Evolutionary conservation across 768 basidiomycete species (phyloP), one percentile per base, ranked within the genome.

Genomic region (Tylopilus vinaceipallidus): DNA sequence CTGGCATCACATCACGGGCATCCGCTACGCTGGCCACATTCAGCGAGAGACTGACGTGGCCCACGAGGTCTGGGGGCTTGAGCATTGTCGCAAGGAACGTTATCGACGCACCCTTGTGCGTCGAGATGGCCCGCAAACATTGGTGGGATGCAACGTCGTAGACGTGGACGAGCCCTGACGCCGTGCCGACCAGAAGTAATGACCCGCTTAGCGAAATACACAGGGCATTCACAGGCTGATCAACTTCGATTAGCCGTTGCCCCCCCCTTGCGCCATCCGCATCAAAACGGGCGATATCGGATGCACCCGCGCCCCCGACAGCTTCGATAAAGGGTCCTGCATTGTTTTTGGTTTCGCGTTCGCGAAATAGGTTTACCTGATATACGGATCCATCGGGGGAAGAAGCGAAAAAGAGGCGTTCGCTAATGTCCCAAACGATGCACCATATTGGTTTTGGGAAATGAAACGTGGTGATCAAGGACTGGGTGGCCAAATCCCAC

Each of bases 141-240:
- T 98, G 95, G 61, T 94, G 91, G 0, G 95, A 95, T 2, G 91
- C 82, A 26, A 95, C 79, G 54, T 97, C 90, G 65, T 94, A 92
- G 33, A 93, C 67, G 49, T 91, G 79, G 42, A 98, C 79, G 12
- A 81, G 63, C 3, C 92, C 92, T 2, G 77, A 67, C 3, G 78
- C 65, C 0, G 92, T 95, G 19, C 95, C 94, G 27, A 83, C 82
- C n/a, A 98, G 69, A 11, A 99, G 80, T 36, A 87, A 76, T 2
- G 90, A 79, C 0, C 83, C 80, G 11, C 87, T 88, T 22, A 89
- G 59, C 0, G 95, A 97, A 40, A 95, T 81, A 5, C 84, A 68
- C 13, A 98, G 71, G 1, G 82, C 69, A 7, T 86, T 84, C 52
- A 98, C 77, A 1, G 82, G 77, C 49, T 94, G 80, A 17, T 79